Conservation (phyloP, 2,329 filamentous ascomycete genomes). For the Chalaropsis thielavioides region DNA sequence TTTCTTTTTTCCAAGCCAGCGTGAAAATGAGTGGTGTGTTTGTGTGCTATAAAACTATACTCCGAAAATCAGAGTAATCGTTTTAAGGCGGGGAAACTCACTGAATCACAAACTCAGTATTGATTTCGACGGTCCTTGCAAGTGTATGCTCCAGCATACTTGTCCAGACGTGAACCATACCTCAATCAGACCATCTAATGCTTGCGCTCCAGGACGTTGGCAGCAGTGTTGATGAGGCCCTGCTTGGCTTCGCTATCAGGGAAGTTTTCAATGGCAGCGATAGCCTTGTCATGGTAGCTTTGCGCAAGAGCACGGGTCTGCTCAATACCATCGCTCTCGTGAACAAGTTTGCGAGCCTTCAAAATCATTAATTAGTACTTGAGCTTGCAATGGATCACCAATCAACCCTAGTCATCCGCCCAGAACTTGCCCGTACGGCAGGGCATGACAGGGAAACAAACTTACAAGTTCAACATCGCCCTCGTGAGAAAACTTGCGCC, state of each 20-base stretch:
- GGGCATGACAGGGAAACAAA: conserved; percentile 19
- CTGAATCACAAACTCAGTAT: too few species aligned
- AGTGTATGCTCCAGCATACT: not conserved
- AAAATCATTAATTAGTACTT: conserved; percentile 17
- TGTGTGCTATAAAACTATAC: too few species aligned
- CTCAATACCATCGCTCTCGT: conserved; percentile 72
- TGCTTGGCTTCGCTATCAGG: conserved; percentile 91
- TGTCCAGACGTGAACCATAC: not conserved
- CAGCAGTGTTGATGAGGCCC: conserved; percentile 83
- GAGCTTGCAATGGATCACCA: not conserved
- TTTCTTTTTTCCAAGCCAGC: not conserved
- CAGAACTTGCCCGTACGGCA: not conserved
- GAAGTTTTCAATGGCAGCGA: conserved; percentile 68
- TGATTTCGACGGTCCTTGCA: too few species aligned
- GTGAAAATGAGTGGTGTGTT: too few species aligned
- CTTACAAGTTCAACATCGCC: conserved; percentile 76
- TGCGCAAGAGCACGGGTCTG: conserved; percentile 83
- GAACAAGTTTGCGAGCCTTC: conserved; percentile 75
- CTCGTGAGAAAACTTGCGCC: conserved; percentile 70
- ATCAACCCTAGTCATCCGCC: not conserved
- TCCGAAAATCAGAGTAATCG: too few species aligned
- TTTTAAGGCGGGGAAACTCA: too few species aligned
- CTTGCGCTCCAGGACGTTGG: conserved; percentile 75
- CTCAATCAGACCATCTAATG: conserved; percentile 40
- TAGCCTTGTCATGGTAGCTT: conserved; percentile 78